These are phyloP conservation scores for Lagenidium sp. DNA, from an alignment of 352 stramenopile species.

Conservation along the genomic window DNA sequence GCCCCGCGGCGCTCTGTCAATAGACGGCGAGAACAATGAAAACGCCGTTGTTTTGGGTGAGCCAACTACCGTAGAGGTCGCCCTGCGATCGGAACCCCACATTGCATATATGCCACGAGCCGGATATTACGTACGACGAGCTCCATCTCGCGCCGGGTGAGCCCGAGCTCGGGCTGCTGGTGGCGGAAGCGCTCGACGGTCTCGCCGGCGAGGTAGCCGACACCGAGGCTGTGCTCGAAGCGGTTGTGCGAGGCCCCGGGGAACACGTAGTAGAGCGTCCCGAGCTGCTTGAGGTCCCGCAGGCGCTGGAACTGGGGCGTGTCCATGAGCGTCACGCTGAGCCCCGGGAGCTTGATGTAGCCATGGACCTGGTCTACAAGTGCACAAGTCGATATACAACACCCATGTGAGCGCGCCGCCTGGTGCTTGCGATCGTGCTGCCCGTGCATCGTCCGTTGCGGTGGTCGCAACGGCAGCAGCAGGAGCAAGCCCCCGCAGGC, in stretches of 20 bases:
- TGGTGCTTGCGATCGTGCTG: too few species aligned
- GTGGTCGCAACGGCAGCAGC: background rate
- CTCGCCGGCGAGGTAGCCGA: slow-evolving; percentile 89
- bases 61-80: too few species aligned
- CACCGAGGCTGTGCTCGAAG: slow-evolving; percentile 95
- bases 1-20: slow-evolving; percentile 61
- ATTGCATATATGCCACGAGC: too few species aligned
- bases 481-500: background rate
- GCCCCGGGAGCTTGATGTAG: slow-evolving; percentile 66
- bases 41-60: too few species aligned
- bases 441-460: too few species aligned
- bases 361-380: slow-evolving; percentile 65
- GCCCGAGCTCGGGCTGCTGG: slow-evolving; percentile 83
- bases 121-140: slow-evolving; percentile 28
- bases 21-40: too few species aligned
- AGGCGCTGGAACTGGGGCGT: slow-evolving; percentile 93
- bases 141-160: slow-evolving; percentile 80
- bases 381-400: background rate
- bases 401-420: too few species aligned
- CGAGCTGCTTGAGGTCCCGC: slow-evolving; percentile 92
- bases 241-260: slow-evolving; percentile 87
- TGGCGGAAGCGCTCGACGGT: slow-evolving; percentile 78
- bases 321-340: slow-evolving; percentile 86
- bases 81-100: too few species aligned
- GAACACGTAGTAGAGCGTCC: slow-evolving; percentile 84